phyloP scores from a whole-genome alignment of 192 early-diverging fungal genomes.

The Rhizophagus clarus region DNA sequence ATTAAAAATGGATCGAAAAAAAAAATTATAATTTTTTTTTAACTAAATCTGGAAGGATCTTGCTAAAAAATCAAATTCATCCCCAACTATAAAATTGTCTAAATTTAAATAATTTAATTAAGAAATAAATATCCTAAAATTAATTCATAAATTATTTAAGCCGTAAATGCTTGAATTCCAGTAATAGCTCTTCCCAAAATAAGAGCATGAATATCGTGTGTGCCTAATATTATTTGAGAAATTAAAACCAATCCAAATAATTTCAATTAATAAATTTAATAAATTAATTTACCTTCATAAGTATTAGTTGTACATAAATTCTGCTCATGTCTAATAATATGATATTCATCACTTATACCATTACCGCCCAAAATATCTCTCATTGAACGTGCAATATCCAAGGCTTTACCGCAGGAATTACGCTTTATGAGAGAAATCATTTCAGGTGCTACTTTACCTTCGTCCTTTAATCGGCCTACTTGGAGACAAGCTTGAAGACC shows the following conservation, averaged over 20 bases:
- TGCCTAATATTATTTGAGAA: conserved; percentile 47
- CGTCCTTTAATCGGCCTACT: conserved; percentile 93
- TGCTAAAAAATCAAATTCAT: no score
- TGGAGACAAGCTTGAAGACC: conserved; percentile 87
- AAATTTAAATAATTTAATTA: neutral
- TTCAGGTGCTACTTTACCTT: conserved; percentile 81
- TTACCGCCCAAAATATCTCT: conserved; percentile 96
- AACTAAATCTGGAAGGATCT: no score
- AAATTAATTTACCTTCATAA: conserved; percentile 70
- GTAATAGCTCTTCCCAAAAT: conserved; percentile 94
- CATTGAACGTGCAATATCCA: conserved; percentile 87
- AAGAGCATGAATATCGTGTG: conserved; percentile 92
- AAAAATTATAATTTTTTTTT: no score
- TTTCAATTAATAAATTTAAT: neutral
- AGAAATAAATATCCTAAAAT: neutral
- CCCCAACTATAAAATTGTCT: no score
- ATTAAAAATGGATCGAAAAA: no score
- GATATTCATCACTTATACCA: conserved; percentile 94
- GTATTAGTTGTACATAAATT: conserved; percentile 95
- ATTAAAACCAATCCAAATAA: neutral
- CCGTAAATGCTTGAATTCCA: conserved; percentile 76
- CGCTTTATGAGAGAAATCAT: conserved; percentile 97
- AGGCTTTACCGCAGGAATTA: conserved; percentile 92
- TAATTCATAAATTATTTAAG: neutral
- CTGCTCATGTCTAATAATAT: conserved; percentile 91